Evolutionary conservation across 179 eudicot species (phyloP), one percentile per base, ranked within the genome.

Genomic region (Pouteria campechiana): DNA sequence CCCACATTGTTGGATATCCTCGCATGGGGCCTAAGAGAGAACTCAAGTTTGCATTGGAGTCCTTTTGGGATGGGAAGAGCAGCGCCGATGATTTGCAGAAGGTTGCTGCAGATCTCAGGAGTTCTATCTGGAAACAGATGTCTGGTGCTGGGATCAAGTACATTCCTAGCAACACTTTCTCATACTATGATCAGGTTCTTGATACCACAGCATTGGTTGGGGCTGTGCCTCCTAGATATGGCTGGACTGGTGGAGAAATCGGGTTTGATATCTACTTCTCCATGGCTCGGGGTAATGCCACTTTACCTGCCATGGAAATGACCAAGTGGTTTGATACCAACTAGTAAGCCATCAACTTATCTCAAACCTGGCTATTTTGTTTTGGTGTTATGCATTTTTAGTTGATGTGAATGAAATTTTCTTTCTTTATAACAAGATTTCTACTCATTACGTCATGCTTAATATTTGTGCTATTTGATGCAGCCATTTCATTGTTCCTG

Each of bases 311-410:
- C 37, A 81, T 81, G 86, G 92, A 81, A 60, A 81, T 81, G 92
- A 81, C 92, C 42, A 81, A 81, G 77, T 81, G 92, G 92, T 81
- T 81, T 20, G 85, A 81, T 61, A 81, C 85, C 64, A 81, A 81
- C 73, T 81, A 81, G 92, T 81, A 65, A 74, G 92, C 44, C 28
- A 40, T 22, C 3, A 24, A 24, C 24, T 17, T 12, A 14, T 17
- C 1, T n/a, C 17, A 50, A 3, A 2, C 4, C 5, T 0, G 5
- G 15, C 17, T 38, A 13, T 7, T 0, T 6, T 5, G 5, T n/a
- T 13, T 18, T 15, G 1, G 18, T 3, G 24, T 7, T 16, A 1
- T 20, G 16, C 1, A 31, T 3, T 7, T 3, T 42, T 32, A 6
- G n/a, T 14, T 58, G 8, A 15, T 32, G 21, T 2, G 15, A 25